A percentile compares a stretch with the other conserved stretches of the same genome.
Evolutionary conservation across 805 yeast species (phyloP).

Genomic region (Wickerhamomyces rabaulensis): DNA sequence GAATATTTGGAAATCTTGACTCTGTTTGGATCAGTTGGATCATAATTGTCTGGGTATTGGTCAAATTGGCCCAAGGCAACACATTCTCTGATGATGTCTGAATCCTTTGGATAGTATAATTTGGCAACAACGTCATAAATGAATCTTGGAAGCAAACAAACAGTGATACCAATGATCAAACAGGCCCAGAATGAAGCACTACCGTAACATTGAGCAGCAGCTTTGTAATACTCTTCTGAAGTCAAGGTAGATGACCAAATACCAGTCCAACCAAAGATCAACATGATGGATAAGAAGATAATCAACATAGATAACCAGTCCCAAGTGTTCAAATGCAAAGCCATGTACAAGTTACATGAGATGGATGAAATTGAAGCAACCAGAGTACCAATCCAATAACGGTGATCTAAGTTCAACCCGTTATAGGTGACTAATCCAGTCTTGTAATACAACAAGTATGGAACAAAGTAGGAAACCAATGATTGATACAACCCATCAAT

Average conservation of each 20-base stretch:
- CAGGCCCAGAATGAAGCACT: constrained; percentile 62
- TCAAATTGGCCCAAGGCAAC: constrained; percentile 61
- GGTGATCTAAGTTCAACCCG: constrained; percentile 59
- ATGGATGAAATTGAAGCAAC: constrained; percentile 62
- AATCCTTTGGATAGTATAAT: constrained; percentile 55
- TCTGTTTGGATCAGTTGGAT: constrained; percentile 76
- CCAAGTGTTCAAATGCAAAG: constrained; percentile 73
- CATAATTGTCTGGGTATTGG: constrained; percentile 60
- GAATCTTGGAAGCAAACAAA: constrained; percentile 64
- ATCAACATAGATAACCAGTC: constrained; percentile 66
- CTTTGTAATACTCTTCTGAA: constrained; percentile 54
- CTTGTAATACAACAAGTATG: constrained; percentile 48
- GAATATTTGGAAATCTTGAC: constrained; percentile 44
- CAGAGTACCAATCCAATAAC: constrained; percentile 65
- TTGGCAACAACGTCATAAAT: constrained; percentile 46
- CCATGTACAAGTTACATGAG: constrained; percentile 58
- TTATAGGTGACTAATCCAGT: constrained; percentile 40
- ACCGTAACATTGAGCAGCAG: constrained; percentile 60
- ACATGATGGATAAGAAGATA: constrained; percentile 49
- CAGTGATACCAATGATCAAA: constrained; percentile 50
- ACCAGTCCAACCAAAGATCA: constrained; percentile 73
- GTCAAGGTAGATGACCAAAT: constrained; percentile 57
- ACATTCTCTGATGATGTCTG: constrained; percentile 67
- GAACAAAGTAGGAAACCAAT: constrained; percentile 65
- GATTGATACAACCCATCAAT: constrained; percentile 75